phyloP scores from a whole-genome alignment of 129 eudicot species.

The Mikania micrantha region DNA sequence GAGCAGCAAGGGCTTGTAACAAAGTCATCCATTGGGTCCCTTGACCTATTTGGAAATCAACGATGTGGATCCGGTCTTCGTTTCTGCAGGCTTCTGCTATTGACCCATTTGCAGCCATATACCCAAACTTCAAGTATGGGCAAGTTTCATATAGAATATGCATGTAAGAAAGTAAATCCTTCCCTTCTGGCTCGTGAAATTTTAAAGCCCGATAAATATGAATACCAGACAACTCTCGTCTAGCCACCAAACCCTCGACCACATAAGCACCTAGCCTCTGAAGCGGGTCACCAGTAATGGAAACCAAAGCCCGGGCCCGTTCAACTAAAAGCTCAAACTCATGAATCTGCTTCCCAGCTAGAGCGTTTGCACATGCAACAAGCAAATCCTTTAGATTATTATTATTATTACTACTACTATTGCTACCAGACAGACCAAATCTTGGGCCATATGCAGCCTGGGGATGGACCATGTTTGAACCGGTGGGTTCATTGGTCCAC shows the following conservation, averaged over 20 bases:
- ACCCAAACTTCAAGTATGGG: conserved; percentile 88
- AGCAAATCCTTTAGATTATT: conserved; percentile 56
- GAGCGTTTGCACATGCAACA: conserved; percentile 73
- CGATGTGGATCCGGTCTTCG: conserved; percentile 79
- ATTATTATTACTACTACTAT: background rate
- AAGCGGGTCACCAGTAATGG: conserved; percentile 75
- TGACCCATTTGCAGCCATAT: conserved; percentile 95
- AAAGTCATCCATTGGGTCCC: conserved; percentile 96
- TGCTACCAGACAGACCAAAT: conserved; percentile 16
- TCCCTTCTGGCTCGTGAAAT: conserved; percentile 75
- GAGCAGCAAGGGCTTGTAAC: conserved; percentile 81
- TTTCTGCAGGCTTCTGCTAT: conserved; percentile 83
- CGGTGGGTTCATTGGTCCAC: conserved; percentile 34
- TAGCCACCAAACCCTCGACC: conserved; percentile 82
- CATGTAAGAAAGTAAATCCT: conserved; percentile 84
- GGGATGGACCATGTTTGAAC: conserved; percentile 16
- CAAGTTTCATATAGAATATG: conserved; percentile 82
- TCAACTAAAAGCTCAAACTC: conserved; percentile 55
- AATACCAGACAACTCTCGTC: conserved; percentile 63
- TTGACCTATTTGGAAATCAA: conserved; percentile 85
- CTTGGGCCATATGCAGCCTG: conserved; percentile 28
- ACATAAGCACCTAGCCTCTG: conserved; percentile 95
- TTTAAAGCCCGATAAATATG: conserved; percentile 59
- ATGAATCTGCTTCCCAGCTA: conserved; percentile 42
- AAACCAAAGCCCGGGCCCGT: conserved; percentile 45